Conservation (phyloP, 805 yeast genomes). For the Zygoascus flipseniorum region DNA sequence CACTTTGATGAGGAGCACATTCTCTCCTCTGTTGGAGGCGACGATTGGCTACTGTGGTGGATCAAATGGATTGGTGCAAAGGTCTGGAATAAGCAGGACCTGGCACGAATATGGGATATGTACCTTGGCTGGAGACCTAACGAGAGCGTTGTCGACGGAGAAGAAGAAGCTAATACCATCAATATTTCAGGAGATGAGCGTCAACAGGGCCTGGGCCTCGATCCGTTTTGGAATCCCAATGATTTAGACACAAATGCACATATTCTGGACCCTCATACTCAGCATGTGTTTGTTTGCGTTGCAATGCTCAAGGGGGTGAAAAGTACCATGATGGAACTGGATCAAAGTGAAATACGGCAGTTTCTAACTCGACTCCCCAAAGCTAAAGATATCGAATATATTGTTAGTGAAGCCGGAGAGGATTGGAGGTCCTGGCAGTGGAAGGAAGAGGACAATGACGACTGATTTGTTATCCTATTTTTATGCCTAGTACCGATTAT, state of each 20-base stretch:
- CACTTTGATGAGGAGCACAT: slow-evolving; percentile 77
- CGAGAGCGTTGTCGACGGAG: slow-evolving; percentile 4
- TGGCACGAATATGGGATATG: slow-evolving; percentile 87
- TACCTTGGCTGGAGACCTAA: slow-evolving; percentile 56
- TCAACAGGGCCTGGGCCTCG: slow-evolving; percentile 38
- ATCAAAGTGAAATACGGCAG: slow-evolving; percentile 82
- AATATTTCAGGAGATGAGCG: slow-evolving; percentile 14
- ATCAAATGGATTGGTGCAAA: slow-evolving; percentile 82
- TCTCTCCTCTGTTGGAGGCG: slow-evolving; percentile 51
- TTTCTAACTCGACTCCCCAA: slow-evolving; percentile 47
- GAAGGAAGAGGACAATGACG: slow-evolving; percentile 34
- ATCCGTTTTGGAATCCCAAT: slow-evolving; percentile 50
- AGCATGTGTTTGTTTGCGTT: slow-evolving; percentile 63
- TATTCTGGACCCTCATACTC: slow-evolving; percentile 42
- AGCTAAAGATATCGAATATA: slow-evolving; percentile 60
- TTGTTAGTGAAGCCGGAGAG: slow-evolving; percentile 74
- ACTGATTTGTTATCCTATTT: not conserved
- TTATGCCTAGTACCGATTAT: not conserved
- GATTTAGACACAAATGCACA: slow-evolving; percentile 18
- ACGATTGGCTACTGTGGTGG: slow-evolving; percentile 95
- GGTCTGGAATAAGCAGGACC: slow-evolving; percentile 69
- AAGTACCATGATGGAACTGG: slow-evolving; percentile 72
- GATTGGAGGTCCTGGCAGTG: slow-evolving; percentile 80
- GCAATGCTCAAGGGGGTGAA: slow-evolving; percentile 77
- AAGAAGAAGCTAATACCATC: slow-evolving; percentile 1